A percentile compares a stretch with the other conserved stretches of the same genome.
phyloP scores from a whole-genome alignment of 306 rosid species.

The Hippophae gyantsensis region DNA sequence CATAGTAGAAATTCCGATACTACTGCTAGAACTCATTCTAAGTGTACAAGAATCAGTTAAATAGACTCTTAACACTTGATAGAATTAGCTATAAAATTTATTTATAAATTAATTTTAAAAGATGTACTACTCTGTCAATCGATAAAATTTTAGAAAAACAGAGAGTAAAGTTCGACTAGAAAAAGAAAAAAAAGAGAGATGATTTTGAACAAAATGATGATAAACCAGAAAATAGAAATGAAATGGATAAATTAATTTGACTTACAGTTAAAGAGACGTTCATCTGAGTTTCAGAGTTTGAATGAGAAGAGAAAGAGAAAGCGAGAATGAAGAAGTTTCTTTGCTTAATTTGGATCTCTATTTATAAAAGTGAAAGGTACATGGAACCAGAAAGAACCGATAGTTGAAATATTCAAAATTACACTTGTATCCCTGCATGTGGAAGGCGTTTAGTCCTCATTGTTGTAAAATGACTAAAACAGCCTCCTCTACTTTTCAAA shows the following conservation, averaged over 20 bases:
- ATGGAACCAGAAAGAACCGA: not conserved
- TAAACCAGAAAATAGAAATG: not conserved
- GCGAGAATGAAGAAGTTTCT: not conserved
- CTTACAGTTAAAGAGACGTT: constrained; percentile 32
- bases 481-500: not conserved
- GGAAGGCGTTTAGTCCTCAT: not conserved
- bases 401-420: not conserved
- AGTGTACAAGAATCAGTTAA: constrained; percentile 7
- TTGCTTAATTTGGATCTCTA: not conserved
- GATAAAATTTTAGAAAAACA: not conserved
- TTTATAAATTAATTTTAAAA: not conserved
- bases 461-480: not conserved
- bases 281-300: constrained; percentile 18
- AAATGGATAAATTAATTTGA: not conserved
- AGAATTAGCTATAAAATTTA: not conserved
- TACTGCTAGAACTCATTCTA: constrained; percentile 48
- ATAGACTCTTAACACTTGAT: not conserved
- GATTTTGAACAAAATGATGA: not conserved
- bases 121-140: constrained; percentile 16
- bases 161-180: not conserved
- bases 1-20: constrained; percentile 61
- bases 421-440: constrained; percentile 34
- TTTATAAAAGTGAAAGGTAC: constrained; percentile 30
- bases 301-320: constrained; percentile 11
- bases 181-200: not conserved